These are phyloP conservation scores for Mucor plumbeus DNA, from an alignment of 371 early-diverging fungal genomes.

Conservation along the genomic window DNA sequence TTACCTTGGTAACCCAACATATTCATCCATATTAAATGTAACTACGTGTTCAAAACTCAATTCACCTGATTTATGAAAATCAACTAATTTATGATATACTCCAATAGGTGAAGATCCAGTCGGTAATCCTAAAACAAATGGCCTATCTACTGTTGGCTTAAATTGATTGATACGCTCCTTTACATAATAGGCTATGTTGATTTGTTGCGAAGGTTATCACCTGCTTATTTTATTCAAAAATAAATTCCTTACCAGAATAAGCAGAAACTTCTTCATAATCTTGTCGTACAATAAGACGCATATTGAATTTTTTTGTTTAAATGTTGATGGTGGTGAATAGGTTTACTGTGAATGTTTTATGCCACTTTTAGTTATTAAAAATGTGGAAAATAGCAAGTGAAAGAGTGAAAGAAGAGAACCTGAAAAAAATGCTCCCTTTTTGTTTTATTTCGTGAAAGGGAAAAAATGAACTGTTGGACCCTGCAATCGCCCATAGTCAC, in stretches of 20 bases:
- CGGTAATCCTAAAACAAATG: constrained; percentile 70
- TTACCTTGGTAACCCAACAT: constrained; percentile 57
- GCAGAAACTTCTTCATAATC: constrained; percentile 64
- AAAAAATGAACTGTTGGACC: constrained; percentile 10
- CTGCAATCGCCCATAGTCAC: constrained; percentile 7
- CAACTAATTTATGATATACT: constrained; percentile 62
- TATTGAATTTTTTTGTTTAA: constrained; percentile 17
- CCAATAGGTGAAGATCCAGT: constrained; percentile 70
- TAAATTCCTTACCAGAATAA: constrained; percentile 49
- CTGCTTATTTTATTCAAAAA: neutral
- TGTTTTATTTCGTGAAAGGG: neutral
- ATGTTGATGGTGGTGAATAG: neutral
- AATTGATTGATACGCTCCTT: constrained; percentile 66
- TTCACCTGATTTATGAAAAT: constrained; percentile 56
- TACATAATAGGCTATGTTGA: constrained; percentile 58
- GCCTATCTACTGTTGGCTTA: constrained; percentile 58
- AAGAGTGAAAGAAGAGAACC: neutral
- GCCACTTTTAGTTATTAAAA: neutral
- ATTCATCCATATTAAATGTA: constrained; percentile 68
- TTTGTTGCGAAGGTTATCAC: neutral
- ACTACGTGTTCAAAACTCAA: constrained; percentile 60
- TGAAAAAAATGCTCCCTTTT: neutral
- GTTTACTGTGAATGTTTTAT: neutral
- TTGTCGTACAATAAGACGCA: constrained; percentile 73
- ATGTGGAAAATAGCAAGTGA: neutral